Evolutionary conservation across 1,284 basidiomycete genomes (phyloP), one percentile per base, ranked within the genome.

Genomic region (Heterobasidion annosum): DNA sequence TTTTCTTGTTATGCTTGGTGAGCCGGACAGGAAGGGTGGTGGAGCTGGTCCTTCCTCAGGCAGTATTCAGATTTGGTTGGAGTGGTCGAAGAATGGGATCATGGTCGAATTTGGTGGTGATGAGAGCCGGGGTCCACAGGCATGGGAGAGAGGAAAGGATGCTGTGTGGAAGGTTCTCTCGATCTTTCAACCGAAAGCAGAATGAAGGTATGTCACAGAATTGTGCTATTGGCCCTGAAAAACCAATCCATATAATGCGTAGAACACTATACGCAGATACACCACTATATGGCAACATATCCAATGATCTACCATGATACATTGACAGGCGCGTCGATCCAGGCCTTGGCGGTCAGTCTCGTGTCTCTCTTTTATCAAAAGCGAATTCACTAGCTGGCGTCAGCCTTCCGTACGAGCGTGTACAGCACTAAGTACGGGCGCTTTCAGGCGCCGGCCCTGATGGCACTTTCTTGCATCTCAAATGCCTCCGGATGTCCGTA

Each of bases 41-140:
- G 91, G 91, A 0, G 73, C 81, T 9, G 90, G 88, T 0, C 88
- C 88, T 8, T 85, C 85, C 12, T 81, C 78, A 8, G 88, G 88
- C n/a, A 91, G 87, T 44, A 89, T 94, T 59, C 84, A 83, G 16
- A 92, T 94, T 57, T 96, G 91, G 89, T 88, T 91, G 61, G 92
- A 95, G 67, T 95, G 91, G 91, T 75, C 80, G n/a, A 76, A 72
- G 56, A 77, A 86, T 54, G 90, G 90, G 1, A 64, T 93, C 25
- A 86, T 91, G 84, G 78, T 91, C 15, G 90, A 93, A 64, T 91
- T 91, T 68, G 87, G 85, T 0, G 88, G 87, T 2, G 77, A 79
- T 50, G 81, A 87, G 59, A 83, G 87, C 12, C 78, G 77, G 55
- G 90, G 90, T 1, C 83, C 86, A 3, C 82, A 88, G 57, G 89